phyloP scores from a whole-genome alignment of 257 asterid species.

The Verbascum thapsus region DNA sequence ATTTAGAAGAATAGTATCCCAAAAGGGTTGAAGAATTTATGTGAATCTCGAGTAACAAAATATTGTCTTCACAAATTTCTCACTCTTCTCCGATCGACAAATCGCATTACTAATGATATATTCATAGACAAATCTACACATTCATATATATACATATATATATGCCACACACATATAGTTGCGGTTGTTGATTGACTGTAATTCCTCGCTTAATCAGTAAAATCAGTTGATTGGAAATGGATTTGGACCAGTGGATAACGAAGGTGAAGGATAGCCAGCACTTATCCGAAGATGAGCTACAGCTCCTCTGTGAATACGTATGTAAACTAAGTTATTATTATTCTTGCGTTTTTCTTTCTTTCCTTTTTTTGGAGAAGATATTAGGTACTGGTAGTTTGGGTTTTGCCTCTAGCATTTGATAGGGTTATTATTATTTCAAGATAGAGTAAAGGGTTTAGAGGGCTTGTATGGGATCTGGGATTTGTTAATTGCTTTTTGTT shows the following conservation, averaged over 20 bases:
- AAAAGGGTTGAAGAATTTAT: too few species aligned
- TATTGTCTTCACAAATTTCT: too few species aligned
- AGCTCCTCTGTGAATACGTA: conserved; percentile 99
- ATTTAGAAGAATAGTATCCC: too few species aligned
- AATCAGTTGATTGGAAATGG: conserved; percentile 50
- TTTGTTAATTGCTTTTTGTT: conserved; percentile 2
- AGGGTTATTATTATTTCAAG: not conserved
- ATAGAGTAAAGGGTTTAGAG: conserved; percentile 21
- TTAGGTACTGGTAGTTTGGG: conserved; percentile 36
- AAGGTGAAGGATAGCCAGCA: conserved; percentile 97
- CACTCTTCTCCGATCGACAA: too few species aligned
- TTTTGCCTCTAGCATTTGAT: conserved; percentile 29
- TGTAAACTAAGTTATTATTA: conserved; percentile 19
- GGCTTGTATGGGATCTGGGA: conserved; percentile 17
- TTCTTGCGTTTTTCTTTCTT: not conserved
- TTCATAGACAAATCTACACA: too few species aligned
- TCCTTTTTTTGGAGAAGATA: not conserved
- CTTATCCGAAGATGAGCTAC: conserved; percentile 98
- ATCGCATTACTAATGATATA: too few species aligned
- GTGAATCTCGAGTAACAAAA: too few species aligned
- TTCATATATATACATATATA: too few species aligned
- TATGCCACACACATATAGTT: not conserved
- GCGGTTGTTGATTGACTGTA: conserved; percentile 23
- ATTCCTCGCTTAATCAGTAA: conserved; percentile 12
- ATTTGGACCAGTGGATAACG: conserved; percentile 94